A percentile compares a stretch with the other conserved stretches of the same genome.
Conservation (phyloP, 2,329 filamentous ascomycete genomes). For the Aspergillus ochraceoroseus region DNA sequence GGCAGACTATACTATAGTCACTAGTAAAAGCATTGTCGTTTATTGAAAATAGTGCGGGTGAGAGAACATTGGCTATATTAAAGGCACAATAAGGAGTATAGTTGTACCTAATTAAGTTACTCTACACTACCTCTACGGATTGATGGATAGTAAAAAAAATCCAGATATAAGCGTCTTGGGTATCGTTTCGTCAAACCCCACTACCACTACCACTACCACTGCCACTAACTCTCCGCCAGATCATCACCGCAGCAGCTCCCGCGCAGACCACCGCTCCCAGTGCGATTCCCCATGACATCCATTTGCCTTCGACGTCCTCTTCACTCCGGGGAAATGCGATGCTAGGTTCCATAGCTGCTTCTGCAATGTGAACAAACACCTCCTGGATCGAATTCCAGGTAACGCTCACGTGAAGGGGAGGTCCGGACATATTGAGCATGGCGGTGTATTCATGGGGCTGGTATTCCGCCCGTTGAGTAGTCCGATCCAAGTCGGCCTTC, state of each 20-base stretch:
- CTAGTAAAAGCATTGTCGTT: too few relatives aligned
- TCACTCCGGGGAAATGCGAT: conserved; percentile 85
- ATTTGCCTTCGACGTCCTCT: conserved; percentile 71
- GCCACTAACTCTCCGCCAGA: conserved; percentile 52
- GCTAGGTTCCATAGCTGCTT: conserved; percentile 84
- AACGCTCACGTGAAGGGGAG: conserved; percentile 88
- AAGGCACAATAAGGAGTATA: too few relatives aligned
- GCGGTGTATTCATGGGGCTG: conserved; percentile 92
- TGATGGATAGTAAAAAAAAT: too few relatives aligned
- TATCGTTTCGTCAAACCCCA: conserved; percentile 2
- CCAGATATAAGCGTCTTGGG: conserved; percentile 4
- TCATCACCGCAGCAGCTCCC: conserved; percentile 54
- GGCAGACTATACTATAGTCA: conserved; percentile 13
- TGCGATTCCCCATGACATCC: conserved; percentile 79
- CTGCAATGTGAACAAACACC: conserved; percentile 84
- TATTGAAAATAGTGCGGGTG: too few relatives aligned
- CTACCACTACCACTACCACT: conserved; percentile 25
- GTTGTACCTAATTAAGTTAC: too few relatives aligned
- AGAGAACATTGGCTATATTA: too few relatives aligned
- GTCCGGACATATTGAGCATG: conserved; percentile 71
- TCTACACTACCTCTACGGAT: too few relatives aligned
- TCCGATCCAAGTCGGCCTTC: conserved; percentile 94
- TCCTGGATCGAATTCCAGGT: conserved; percentile 93
- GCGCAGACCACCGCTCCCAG: conserved; percentile 65
- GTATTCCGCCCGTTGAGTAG: conserved; percentile 84